Evolutionary conservation across 2,329 filamentous ascomycete species (phyloP), one percentile per base, ranked within the genome.

Genomic region (Chaetothyriales sp.): DNA sequence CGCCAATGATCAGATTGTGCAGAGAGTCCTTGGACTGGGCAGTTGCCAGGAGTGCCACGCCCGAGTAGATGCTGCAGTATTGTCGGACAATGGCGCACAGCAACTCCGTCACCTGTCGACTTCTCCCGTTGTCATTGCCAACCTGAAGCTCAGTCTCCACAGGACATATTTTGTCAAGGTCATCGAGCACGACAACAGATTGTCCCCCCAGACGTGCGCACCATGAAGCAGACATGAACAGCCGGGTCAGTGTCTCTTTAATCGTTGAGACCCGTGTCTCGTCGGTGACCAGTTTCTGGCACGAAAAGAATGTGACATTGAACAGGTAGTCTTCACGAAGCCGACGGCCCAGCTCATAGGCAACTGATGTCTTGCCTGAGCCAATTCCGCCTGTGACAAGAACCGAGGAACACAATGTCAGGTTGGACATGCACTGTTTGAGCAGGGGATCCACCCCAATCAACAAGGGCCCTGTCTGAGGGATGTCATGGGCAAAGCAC

Each of bases 191-290:
- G 18, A 98, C 85, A 2, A 96, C 65, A 0, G 89, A 79, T 55
- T 80, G 82, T 3, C 92, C 92, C 19, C 88, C 89, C 0, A 92
- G 75, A 53, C 90, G 78, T 36, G 90, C 86, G 39, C 86, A 88
- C 92, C 92, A 98, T 43, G 85, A 83, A 2, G 92, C 92, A 18
- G 80, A 77, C 73, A 92, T 87, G 64, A 98, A 96, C 1, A 94
- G 68, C 15, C 87, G 79, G 48, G 79, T 82, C 4, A 98, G 69
- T 0, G 81, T 92, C 62, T 96, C 90, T 62, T 94, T 95, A 67
- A 98, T 86, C 0, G 84, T 86, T 2, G 87, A 84, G 12, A 95
- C 80, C 52, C 90, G 78, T 42, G 83, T 93, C 65, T 98, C 92
- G 54, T 96, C 89, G 1, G 84, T 95, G 25, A 95, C 83, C 3